These are phyloP conservation scores for Leucocoprinus birnbaumii DNA, from an alignment of 768 basidiomycete genomes.

Conservation along the genomic window DNA sequence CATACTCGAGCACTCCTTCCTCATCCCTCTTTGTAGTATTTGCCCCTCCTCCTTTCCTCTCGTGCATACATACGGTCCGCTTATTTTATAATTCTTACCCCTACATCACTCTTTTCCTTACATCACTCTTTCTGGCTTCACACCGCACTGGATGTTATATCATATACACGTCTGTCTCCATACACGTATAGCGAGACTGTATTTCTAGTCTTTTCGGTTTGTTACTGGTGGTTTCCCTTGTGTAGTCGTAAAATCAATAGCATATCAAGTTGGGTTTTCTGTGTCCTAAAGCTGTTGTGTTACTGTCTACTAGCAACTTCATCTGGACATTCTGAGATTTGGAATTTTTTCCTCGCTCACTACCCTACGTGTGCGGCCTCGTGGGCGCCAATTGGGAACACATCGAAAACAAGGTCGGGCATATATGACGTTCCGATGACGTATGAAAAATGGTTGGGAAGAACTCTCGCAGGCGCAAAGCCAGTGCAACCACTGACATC, in stretches of 20 bases:
- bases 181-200: neutral
- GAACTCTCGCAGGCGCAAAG: too few species aligned
- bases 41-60: conserved; percentile 8
- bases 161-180: neutral
- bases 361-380: too few species aligned
- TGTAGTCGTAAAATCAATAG: neutral
- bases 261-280: neutral
- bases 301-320: too few species aligned
- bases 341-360: too few species aligned
- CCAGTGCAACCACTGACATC: too few species aligned
- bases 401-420: too few species aligned
- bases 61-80: conserved; percentile 10
- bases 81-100: neutral
- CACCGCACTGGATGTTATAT: neutral
- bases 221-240: neutral
- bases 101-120: neutral
- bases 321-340: too few species aligned
- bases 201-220: conserved; percentile 1
- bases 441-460: too few species aligned
- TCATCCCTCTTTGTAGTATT: conserved; percentile 13
- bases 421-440: too few species aligned
- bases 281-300: too few species aligned
- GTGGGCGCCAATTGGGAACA: too few species aligned
- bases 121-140: neutral
- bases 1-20: neutral